Evolutionary conservation across 352 stramenopile species (phyloP).

Genomic region (Phytophthora pinifolia): DNA sequence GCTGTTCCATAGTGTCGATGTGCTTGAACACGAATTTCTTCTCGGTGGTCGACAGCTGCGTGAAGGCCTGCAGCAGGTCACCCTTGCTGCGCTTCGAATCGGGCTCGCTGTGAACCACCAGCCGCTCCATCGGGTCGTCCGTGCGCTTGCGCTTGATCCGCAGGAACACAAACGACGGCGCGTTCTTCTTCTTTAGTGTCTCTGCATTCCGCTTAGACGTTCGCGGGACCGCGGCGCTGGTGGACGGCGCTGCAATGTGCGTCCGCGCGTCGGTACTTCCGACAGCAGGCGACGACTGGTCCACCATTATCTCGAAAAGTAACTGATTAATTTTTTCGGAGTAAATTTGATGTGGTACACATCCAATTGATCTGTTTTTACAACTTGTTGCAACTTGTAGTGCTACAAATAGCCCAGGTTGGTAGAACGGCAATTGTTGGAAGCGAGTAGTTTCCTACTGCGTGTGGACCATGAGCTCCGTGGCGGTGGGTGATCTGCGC

Average conservation of each 20-base stretch:
- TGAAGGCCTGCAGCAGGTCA: constrained; percentile 57
- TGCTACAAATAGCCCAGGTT: constrained; percentile 21
- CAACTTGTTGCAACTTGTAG: not conserved
- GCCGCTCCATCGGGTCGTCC: constrained; percentile 68
- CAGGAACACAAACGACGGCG: constrained; percentile 62
- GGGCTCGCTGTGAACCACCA: constrained; percentile 63
- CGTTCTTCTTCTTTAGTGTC: constrained; percentile 8
- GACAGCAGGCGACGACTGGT: constrained; percentile 13
- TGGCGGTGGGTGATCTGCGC: constrained; percentile 44
- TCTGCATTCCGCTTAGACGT: not conserved
- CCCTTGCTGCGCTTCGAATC: constrained; percentile 25
- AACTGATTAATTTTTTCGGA: not conserved
- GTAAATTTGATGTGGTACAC: not conserved
- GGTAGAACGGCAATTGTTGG: constrained; percentile 6
- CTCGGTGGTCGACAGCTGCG: constrained; percentile 64
- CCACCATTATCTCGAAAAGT: constrained; percentile 20
- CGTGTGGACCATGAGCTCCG: constrained; percentile 38
- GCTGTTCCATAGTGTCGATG: constrained; percentile 75
- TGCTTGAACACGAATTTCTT: constrained; percentile 81
- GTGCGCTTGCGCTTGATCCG: constrained; percentile 84
- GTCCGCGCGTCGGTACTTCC: not conserved
- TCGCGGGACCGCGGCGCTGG: constrained; percentile 3
- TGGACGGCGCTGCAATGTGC: constrained; percentile 3
- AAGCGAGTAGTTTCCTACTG: not conserved
- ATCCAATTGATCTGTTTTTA: not conserved